These are phyloP conservation scores for Vanrija humicola DNA, from an alignment of 1,284 basidiomycete species.

Conservation along the genomic window DNA sequence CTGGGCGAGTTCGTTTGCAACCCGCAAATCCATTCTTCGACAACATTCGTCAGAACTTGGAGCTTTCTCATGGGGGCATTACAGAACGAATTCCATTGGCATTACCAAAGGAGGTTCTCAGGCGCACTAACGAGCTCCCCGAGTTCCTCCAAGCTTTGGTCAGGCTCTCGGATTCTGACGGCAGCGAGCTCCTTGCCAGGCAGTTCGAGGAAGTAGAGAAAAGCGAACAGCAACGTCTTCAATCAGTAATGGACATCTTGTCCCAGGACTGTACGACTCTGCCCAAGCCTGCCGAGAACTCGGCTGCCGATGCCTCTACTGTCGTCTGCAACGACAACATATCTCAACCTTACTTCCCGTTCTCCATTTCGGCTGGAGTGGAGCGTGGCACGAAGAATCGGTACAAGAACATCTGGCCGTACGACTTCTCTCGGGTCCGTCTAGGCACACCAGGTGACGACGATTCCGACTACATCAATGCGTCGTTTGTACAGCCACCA, in stretches of 20 bases:
- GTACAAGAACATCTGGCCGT: constrained; percentile 91
- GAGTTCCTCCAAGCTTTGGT: constrained; percentile 75
- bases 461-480: constrained; percentile 88
- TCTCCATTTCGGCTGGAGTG: constrained; percentile 90
- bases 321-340: too few relatives aligned
- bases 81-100: constrained; percentile 74
- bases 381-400: constrained; percentile 93
- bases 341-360: constrained; percentile 58
- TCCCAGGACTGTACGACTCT: constrained; percentile 1
- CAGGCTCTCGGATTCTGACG: constrained; percentile 57
- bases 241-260: constrained; percentile 75
- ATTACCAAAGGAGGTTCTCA: constrained; percentile 61
- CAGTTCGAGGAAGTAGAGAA: constrained; percentile 85
- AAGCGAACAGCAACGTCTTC: constrained; percentile 81
- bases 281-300: neutral
- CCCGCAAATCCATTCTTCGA: constrained; percentile 87
- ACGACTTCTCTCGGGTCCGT: constrained; percentile 70
- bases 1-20: constrained; percentile 21
- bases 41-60: constrained; percentile 89
- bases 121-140: constrained; percentile 70
- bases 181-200: constrained; percentile 54
- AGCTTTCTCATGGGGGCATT: constrained; percentile 76
- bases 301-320: neutral
- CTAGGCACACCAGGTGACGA: constrained; percentile 55
- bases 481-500: constrained; percentile 80